Base-by-base conservation (phyloP, 345 rosid genomes). In the Eutrema yunnanense region DNA sequence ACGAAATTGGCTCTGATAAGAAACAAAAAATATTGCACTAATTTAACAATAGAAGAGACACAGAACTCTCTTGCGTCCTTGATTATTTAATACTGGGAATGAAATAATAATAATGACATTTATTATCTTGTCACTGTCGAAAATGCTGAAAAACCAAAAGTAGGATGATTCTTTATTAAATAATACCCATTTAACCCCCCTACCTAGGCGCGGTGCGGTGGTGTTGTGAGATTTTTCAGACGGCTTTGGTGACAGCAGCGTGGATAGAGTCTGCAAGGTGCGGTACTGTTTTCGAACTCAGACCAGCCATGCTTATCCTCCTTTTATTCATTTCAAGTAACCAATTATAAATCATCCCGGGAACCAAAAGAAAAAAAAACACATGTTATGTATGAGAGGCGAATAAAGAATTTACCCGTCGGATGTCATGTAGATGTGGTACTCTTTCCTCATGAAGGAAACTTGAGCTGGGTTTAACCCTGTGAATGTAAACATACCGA, bases 291-390 rank as follows among this genome's bases (percentile, higher is more conserved):
- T 80, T 84, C 0, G 89, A 71, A 74, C 96, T 87, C 46, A 87
- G 82, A 65, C 92, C 96, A 49, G 92, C 89, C 86, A 89, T 82
- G 86, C 92, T 89, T 57, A 89, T 87, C 84, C 92, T 87, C 88
- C 92, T 89, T 69, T 61, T 56, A 14, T 13, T 38, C 13, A 36
- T 43, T 55, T 43, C 0, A 0, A 4, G 37, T 47, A 32, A 44
- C 47, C 50, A 29, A 30, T 16, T 11, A 32, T 7, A 11, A 41
- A 41, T 9, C 6, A 42, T 30, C 47, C n/a, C 40, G 40, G 40
- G 9, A 37, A 37, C 40, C 9, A 38, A 38, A 38, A 7, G 40
- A 36, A 22, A 22, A 22, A 4, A 54, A 38, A 11, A 30, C 43
- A 38, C 8, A 55, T 55, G 3, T 19, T 44, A 6, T 65, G 26